phyloP scores from a whole-genome alignment of 129 eudicot genomes.

The Mikania micrantha region DNA sequence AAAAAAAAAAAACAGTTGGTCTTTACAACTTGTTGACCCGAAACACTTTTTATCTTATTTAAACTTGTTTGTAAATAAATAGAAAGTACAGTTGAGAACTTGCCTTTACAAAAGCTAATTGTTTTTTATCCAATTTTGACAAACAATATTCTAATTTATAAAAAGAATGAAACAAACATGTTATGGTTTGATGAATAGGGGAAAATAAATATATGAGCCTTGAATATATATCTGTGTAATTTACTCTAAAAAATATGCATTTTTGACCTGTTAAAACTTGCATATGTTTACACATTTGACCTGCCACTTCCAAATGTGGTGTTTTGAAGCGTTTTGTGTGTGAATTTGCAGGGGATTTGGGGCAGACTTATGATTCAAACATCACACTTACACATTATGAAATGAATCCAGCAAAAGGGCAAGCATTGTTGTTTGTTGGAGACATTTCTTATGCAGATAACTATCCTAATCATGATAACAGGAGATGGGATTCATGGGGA shows the following conservation, averaged over 20 bases:
- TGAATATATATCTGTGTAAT: no score
- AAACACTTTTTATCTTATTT: no score
- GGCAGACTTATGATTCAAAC: slow-evolving; percentile 78
- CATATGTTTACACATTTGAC: background rate
- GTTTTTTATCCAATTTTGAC: no score
- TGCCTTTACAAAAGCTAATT: no score
- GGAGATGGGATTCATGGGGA: slow-evolving; percentile 95
- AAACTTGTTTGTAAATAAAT: no score
- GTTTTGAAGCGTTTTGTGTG: background rate
- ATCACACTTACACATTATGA: slow-evolving; percentile 73
- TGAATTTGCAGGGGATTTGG: slow-evolving; percentile 66
- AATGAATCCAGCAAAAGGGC: slow-evolving; percentile 58
- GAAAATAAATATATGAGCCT: no score
- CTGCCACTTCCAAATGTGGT: background rate
- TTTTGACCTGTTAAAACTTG: background rate
- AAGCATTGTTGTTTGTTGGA: slow-evolving; percentile 70
- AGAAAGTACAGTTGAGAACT: no score
- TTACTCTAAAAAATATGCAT: background rate
- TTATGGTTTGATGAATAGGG: no score
- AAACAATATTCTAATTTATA: no score
- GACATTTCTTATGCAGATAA: slow-evolving; percentile 86
- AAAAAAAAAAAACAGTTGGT: background rate
- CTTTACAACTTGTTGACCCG: no score
- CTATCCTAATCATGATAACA: slow-evolving; percentile 75
- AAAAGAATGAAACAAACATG: no score